phyloP scores from a whole-genome alignment of 164 flowering plant genomes.

The Berberis vulgaris region DNA sequence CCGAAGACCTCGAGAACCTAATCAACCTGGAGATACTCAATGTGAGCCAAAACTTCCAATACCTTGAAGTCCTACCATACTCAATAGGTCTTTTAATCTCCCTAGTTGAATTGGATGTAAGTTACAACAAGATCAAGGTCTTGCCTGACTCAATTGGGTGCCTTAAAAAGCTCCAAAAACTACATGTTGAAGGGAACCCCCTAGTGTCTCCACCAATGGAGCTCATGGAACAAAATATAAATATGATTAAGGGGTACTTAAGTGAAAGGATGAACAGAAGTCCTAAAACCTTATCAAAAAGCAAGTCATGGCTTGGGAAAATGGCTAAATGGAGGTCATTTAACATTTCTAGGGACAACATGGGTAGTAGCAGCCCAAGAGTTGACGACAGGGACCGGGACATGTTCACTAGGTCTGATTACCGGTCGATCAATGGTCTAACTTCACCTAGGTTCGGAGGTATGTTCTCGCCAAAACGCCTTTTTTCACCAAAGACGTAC shows the following conservation, averaged over 20 bases:
- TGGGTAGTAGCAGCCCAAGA: neutral
- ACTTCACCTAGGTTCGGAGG: constrained; percentile 43
- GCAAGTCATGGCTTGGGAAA: constrained; percentile 53
- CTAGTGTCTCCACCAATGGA: constrained; percentile 68
- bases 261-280: constrained; percentile 46
- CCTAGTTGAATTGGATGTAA: constrained; percentile 65
- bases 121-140: constrained; percentile 62
- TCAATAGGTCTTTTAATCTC: constrained; percentile 77
- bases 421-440: constrained; percentile 40
- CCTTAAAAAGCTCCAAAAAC: constrained; percentile 55
- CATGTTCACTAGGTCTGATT: constrained; percentile 27
- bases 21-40: constrained; percentile 66
- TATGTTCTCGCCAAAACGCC: constrained; percentile 53
- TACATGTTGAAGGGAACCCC: constrained; percentile 75
- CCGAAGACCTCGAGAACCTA: constrained; percentile 76
- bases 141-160: constrained; percentile 73
- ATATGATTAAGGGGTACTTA: constrained; percentile 52
- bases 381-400: constrained; percentile 14
- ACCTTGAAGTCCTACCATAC: constrained; percentile 57
- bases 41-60: constrained; percentile 87
- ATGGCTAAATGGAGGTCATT: constrained; percentile 48
- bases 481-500: constrained; percentile 38
- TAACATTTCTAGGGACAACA: constrained; percentile 16
- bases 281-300: constrained; percentile 18
- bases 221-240: constrained; percentile 50